Percentiles rank a stretch among this genome's conserved stretches.
phyloP scores from a whole-genome alignment of 176 grass and related monocot genomes.

The Aechmea fasciata region DNA sequence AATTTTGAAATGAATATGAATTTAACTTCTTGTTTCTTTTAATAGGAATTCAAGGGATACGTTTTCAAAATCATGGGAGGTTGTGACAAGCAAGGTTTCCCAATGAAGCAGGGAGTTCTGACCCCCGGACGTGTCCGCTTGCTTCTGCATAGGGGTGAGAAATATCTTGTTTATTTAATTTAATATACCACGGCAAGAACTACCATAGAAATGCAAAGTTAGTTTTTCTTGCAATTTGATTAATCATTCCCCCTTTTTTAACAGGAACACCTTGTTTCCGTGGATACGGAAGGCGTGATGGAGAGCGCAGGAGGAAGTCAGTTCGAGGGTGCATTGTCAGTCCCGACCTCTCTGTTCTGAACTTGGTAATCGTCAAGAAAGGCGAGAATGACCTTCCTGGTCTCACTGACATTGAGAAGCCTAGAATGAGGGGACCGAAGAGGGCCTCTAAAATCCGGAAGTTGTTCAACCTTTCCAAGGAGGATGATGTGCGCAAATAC shows the following conservation, averaged over 20 bases:
- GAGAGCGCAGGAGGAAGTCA: slow-evolving; percentile 84
- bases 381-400: slow-evolving; percentile 78
- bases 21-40: slow-evolving; percentile 3
- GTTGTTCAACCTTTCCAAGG: slow-evolving; percentile 84
- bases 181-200: too few relatives aligned
- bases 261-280: slow-evolving; percentile 84
- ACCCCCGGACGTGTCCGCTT: slow-evolving; percentile 76
- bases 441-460: slow-evolving; percentile 94
- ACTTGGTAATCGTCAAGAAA: slow-evolving; percentile 94
- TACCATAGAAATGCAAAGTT: too few relatives aligned
- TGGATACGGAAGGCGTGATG: slow-evolving; percentile 69
- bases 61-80: slow-evolving; percentile 95
- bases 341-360: slow-evolving; percentile 79
- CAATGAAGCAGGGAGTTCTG: slow-evolving; percentile 90
- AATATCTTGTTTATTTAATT: neutral
- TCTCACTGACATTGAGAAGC: slow-evolving; percentile 80
- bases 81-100: slow-evolving; percentile 88
- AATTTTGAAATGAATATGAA: neutral
- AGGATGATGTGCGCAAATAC: slow-evolving; percentile 92
- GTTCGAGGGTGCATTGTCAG: slow-evolving; percentile 95
- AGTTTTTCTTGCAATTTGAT: too few relatives aligned
- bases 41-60: slow-evolving; percentile 80
- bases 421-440: slow-evolving; percentile 95
- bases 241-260: too few relatives aligned
- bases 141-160: slow-evolving; percentile 70